phyloP scores from a whole-genome alignment of 768 basidiomycete species.

The Termitomyces sp. region DNA sequence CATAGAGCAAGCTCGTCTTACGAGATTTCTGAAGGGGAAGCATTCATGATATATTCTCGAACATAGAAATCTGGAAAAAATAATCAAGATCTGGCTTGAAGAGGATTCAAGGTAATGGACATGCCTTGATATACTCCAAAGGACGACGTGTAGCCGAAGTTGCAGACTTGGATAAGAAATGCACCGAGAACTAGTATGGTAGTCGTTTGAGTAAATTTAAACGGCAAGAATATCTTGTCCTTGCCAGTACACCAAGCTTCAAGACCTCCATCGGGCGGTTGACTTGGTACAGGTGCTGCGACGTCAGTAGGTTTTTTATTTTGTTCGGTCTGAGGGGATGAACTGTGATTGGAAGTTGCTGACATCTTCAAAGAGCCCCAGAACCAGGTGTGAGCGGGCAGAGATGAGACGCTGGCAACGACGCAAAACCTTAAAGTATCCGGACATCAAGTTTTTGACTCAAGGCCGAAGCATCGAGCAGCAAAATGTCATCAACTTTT shows the following conservation, averaged over 20 bases:
- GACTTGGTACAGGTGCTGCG: neutral
- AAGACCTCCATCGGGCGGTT: neutral
- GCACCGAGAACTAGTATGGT: neutral
- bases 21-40: constrained; percentile 37
- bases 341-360: no score
- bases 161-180: constrained; percentile 32
- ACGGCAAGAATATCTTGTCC: no score
- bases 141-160: constrained; percentile 32
- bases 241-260: neutral
- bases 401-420: no score
- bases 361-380: no score
- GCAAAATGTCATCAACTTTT: neutral
- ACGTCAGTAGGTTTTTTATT: no score
- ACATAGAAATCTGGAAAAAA: constrained; percentile 32
- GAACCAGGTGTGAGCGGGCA: no score
- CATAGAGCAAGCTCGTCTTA: constrained; percentile 13
- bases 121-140: constrained; percentile 43
- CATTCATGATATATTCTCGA: constrained; percentile 29
- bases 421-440: neutral
- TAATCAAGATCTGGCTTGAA: no score
- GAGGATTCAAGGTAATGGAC: neutral
- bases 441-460: neutral
- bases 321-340: no score
- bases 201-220: no score
- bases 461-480: no score